Percentiles rank a stretch among this genome's conserved stretches.
phyloP scores from a whole-genome alignment of 306 rosid genomes.

The Citrullus colocynthis region DNA sequence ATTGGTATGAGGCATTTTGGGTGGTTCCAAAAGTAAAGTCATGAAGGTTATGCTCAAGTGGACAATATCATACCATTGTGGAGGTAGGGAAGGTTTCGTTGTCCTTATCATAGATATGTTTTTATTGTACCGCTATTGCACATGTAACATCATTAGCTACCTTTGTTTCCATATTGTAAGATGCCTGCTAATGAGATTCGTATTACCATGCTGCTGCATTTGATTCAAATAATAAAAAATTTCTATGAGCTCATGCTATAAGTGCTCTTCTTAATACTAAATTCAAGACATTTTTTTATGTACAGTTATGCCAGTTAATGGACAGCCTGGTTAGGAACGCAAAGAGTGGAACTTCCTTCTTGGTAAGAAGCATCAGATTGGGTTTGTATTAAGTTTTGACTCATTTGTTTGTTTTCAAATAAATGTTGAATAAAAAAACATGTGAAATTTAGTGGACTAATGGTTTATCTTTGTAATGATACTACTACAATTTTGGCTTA shows the following conservation, averaged over 20 bases:
- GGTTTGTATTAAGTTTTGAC: not conserved
- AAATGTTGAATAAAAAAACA: not conserved
- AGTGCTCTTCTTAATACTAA: not conserved
- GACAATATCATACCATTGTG: too few species aligned
- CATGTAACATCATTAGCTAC: not conserved
- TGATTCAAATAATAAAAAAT: not conserved
- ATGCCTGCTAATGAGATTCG: not conserved
- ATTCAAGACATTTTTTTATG: constrained; percentile 6
- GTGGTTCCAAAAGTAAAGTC: too few species aligned
- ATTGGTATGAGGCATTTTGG: too few species aligned
- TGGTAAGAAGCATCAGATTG: constrained; percentile 42
- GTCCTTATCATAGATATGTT: not conserved
- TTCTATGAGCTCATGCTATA: not conserved
- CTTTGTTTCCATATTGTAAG: not conserved
- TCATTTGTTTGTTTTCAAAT: not conserved
- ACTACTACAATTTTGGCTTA: constrained; percentile 24
- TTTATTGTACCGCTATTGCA: not conserved
- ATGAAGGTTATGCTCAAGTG: too few species aligned
- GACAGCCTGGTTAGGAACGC: constrained; percentile 53
- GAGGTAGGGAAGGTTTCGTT: too few species aligned
- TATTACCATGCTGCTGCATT: not conserved
- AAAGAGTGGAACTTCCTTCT: constrained; percentile 37
- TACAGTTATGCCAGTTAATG: constrained; percentile 65
- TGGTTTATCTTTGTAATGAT: not conserved
- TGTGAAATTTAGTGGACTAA: not conserved